Base-by-base conservation (phyloP, 2,329 filamentous ascomycete species). In the Dactylonectria estremocensis region DNA sequence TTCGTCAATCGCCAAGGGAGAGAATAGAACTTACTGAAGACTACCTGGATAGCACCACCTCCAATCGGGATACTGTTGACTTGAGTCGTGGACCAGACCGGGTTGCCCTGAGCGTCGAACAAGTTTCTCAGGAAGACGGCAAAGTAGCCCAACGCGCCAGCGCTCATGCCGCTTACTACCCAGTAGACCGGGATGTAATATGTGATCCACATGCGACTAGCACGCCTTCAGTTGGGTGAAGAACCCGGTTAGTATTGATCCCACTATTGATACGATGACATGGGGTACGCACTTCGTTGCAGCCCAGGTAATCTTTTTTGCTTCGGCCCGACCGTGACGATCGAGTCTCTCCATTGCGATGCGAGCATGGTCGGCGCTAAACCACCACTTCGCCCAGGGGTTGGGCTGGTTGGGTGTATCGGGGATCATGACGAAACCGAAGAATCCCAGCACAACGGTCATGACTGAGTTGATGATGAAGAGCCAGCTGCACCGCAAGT, bases 41-140 rank as follows among this genome's bases (percentile, higher is more conserved):
- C 79, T 0, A 89, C 70, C 37, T 79, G 76, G 2, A 79, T 64
- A 6, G 74, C 79, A n/a, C 76, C 79, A 6, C 77, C 83, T 1
- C 81, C 81, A 0, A 84, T 86, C 0, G 85, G 85, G 54, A 87
- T 86, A 18, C 83, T 83, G 60, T 88, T 88, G 62, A 89, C 87
- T 49, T 88, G 81, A 20, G 61, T 77, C 58, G 64, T 77, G 57
- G 59, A 76, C 72, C 71, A 83, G 52, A 62, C 71, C 3, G 46
- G 64, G 9, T 46, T 83, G 3, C 73, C 74, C 11, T 75, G 64
- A 10, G 56, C 57, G 18, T 67, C 63, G 56, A 37, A 62, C n/a
- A 77, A 52, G 74, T 33, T 79, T 74, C 79, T 78, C 24, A 80
- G 73, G 35, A 77, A 79, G 10, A 76, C 48, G 46, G 75, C 72